These are phyloP conservation scores for Eudorina sp. DNA, from an alignment of 139 green algal genomes.

Conservation along the genomic window DNA sequence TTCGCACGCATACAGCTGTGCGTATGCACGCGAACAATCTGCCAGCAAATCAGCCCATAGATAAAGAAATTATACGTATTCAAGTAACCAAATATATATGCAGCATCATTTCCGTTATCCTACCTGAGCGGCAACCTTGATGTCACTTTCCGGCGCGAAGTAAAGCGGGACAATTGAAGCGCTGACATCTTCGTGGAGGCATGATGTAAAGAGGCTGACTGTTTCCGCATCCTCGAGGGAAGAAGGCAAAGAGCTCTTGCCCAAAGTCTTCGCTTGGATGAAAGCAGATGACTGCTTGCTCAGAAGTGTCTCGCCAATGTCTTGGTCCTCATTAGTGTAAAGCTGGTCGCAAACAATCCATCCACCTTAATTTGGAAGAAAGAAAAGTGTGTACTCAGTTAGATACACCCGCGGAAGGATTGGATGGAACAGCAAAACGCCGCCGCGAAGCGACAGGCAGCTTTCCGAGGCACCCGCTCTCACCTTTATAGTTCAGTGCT, in stretches of 20 bases:
- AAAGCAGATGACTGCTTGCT: conserved; percentile 1
- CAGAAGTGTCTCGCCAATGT: not conserved
- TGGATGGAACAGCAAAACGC: no score
- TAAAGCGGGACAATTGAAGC: not conserved
- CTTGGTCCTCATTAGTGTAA: not conserved
- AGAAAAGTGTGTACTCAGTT: no score
- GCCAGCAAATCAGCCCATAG: no score
- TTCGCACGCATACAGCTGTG: no score
- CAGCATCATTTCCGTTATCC: not conserved
- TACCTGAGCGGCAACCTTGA: conserved; percentile 8
- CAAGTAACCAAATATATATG: not conserved
- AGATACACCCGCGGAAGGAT: no score
- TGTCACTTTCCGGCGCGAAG: not conserved
- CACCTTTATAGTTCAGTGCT: conserved; percentile 5
- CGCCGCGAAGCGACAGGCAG: no score
- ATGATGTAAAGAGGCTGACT: not conserved
- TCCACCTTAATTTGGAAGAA: no score
- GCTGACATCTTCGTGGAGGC: not conserved
- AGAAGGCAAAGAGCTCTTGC: not conserved
- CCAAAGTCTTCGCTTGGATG: not conserved
- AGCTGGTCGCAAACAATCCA: conserved; percentile 3
- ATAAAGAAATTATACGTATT: no score
- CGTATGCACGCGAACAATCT: no score
- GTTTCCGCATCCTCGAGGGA: not conserved
- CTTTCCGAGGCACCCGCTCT: no score